Evolutionary conservation across 2,329 filamentous ascomycete genomes (phyloP).

Genomic region (Erysiphe pulchra): DNA sequence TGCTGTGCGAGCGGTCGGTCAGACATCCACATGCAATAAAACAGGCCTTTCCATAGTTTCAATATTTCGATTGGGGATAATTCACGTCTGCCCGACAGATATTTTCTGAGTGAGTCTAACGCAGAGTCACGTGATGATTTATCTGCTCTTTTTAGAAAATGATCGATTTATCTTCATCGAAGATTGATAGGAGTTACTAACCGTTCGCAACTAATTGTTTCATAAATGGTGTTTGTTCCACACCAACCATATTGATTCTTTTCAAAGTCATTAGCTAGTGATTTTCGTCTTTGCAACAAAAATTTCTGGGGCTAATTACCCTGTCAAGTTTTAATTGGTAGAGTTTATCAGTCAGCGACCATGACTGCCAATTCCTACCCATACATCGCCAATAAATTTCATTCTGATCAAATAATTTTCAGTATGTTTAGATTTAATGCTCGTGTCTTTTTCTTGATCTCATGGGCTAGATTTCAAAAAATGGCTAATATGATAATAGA

Average conservation of each 20-base stretch:
- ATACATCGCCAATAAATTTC: too few relatives aligned
- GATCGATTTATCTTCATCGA: not conserved
- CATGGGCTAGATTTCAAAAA: too few relatives aligned
- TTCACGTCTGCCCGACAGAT: constrained; percentile 33
- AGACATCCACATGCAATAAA: constrained; percentile 84
- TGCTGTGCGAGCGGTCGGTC: constrained; percentile 77
- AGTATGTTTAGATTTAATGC: too few relatives aligned
- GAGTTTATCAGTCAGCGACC: too few relatives aligned
- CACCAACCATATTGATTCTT: constrained; percentile 6
- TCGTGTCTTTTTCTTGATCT: too few relatives aligned
- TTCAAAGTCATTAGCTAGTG: too few relatives aligned
- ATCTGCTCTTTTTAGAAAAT: constrained; percentile 24
- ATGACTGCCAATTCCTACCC: too few relatives aligned
- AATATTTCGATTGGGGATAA: constrained; percentile 47
- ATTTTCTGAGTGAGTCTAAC: constrained; percentile 49
- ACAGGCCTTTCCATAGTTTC: constrained; percentile 87
- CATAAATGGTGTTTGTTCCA: constrained; percentile 13
- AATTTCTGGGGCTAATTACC: too few relatives aligned
- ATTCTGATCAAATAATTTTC: too few relatives aligned
- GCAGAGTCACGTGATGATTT: constrained; percentile 53
- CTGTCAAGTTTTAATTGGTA: too few relatives aligned
- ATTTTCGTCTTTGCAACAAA: too few relatives aligned
- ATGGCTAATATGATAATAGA: too few relatives aligned
- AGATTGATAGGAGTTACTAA: constrained; percentile 2
- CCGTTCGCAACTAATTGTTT: constrained; percentile 15